Conservation (phyloP, 1,284 basidiomycete genomes). For the Phlebopus sp. region DNA sequence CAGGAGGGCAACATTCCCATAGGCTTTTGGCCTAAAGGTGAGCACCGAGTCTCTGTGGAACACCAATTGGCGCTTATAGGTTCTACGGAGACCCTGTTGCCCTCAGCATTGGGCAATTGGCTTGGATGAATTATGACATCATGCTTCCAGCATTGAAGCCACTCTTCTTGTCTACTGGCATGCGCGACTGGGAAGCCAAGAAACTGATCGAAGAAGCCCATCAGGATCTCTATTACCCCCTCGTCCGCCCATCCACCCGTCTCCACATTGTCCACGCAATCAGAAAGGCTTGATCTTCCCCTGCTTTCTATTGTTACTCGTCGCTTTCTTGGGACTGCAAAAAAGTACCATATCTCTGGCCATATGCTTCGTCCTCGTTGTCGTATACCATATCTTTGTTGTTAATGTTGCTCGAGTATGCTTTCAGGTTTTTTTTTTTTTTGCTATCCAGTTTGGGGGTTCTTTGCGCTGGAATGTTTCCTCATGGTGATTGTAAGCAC, state of each 20-base stretch:
- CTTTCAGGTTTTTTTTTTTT: constrained; percentile 28
- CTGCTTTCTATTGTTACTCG: constrained; percentile 50
- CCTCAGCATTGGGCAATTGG: constrained; percentile 61
- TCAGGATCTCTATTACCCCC: constrained; percentile 59
- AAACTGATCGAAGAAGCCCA: constrained; percentile 59
- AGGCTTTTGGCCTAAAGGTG: constrained; percentile 59
- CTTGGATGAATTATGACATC: constrained; percentile 69
- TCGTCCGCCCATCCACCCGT: constrained; percentile 47
- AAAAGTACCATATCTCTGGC: constrained; percentile 27
- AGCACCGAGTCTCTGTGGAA: constrained; percentile 7
- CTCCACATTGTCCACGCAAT: constrained; percentile 59
- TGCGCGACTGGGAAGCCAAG: constrained; percentile 50
- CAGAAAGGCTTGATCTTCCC: constrained; percentile 39
- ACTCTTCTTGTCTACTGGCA: constrained; percentile 50
- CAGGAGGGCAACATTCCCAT: constrained; percentile 55
- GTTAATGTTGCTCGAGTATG: constrained; percentile 13
- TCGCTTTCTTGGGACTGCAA: constrained; percentile 20
- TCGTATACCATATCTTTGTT: constrained; percentile 14
- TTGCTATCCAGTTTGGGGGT: constrained; percentile 7
- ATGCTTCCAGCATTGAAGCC: constrained; percentile 59
- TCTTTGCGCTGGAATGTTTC: constrained; percentile 6
- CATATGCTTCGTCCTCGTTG: constrained; percentile 5
- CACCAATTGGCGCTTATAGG: constrained; percentile 8
- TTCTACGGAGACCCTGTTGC: constrained; percentile 32
- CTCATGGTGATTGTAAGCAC: constrained; percentile 5